Evolutionary conservation across 305 asterid genomes (phyloP).

Genomic region (Stenogyne calaminthoides): DNA sequence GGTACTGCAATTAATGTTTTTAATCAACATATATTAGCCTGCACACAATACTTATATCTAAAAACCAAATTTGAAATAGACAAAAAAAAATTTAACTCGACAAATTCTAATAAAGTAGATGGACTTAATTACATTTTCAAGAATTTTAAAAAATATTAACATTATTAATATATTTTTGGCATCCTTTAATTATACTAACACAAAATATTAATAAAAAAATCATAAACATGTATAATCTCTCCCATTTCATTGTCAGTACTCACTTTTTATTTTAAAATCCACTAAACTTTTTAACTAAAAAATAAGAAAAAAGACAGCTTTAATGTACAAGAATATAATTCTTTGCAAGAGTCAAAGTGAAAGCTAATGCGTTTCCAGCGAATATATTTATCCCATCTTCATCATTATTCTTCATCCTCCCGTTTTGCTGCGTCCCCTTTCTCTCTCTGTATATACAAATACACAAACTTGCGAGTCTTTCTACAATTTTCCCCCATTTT

Average conservation of each 20-base stretch:
- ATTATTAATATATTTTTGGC: neutral
- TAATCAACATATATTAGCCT: too few species aligned
- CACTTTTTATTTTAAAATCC: slow-evolving; percentile 17
- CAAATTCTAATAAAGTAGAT: too few species aligned
- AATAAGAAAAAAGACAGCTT: slow-evolving; percentile 26
- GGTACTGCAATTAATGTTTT: too few species aligned
- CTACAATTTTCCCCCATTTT: slow-evolving; percentile 29
- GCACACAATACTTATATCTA: too few species aligned
- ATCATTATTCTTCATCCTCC: slow-evolving; percentile 35
- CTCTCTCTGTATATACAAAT: neutral
- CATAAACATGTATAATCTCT: too few species aligned
- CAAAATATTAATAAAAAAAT: too few species aligned
- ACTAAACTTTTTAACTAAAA: neutral
- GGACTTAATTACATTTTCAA: neutral
- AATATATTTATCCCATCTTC: slow-evolving; percentile 31
- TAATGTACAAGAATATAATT: slow-evolving; percentile 22
- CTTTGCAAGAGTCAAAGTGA: slow-evolving; percentile 38
- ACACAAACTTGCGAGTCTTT: slow-evolving; percentile 26
- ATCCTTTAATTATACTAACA: neutral
- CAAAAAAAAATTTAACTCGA: too few species aligned
- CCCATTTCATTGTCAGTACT: slow-evolving; percentile 10
- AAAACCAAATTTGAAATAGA: too few species aligned
- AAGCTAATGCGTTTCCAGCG: slow-evolving; percentile 47
- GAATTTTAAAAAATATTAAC: neutral
- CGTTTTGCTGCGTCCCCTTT: slow-evolving; percentile 28